Base-by-base conservation (phyloP, 805 yeast genomes). In the Saturnispora silvae region DNA sequence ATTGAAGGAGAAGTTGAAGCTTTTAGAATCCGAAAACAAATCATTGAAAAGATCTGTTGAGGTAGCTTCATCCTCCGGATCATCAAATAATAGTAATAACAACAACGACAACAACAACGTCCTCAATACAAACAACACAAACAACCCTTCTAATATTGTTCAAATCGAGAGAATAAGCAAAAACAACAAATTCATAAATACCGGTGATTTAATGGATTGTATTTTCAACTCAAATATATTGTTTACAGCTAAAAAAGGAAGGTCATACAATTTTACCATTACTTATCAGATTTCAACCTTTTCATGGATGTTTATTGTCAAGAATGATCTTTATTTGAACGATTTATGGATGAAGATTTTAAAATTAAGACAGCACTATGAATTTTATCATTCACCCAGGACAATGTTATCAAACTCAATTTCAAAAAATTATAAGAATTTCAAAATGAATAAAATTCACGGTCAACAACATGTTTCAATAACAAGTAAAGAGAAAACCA, bases 271-370 rank as follows among this genome's bases (percentile, higher is more conserved):
- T 32, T 56, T 60, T 41, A 62, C 65, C 7, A 56, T 60, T 10
- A 53, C 59, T 14, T 59, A 60, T 40, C 63, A 60, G 35, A 60
- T 60, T 18, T 52, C 75, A 40, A 68, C 73, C 1, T 65, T 75
- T 4, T 74, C 75, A 18, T 72, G 77, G 77, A 53, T 72, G 46
- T 75, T 75, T 20, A 64, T 72, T 16, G 71, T 72, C 61, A 67
- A 72, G 49, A 75, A 75, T 46, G 79, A 72, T 45, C 70, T 75
- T 4, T 72, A 70, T 46, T 50, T 72, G 33, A 65, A 73, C 41
- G 67, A 72, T 31, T 47, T 72, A 18, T 72, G 79, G 79, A 44
- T 57, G 38, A 60, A 60, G 40, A 60, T 60, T 15, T 40, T 58
- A 24, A 56, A 55, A 35, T 45, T 60, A 17, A 46, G 64, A 32